Evolutionary conservation across 1,284 basidiomycete species (phyloP).

Genomic region (Apiotrichum sp.): DNA sequence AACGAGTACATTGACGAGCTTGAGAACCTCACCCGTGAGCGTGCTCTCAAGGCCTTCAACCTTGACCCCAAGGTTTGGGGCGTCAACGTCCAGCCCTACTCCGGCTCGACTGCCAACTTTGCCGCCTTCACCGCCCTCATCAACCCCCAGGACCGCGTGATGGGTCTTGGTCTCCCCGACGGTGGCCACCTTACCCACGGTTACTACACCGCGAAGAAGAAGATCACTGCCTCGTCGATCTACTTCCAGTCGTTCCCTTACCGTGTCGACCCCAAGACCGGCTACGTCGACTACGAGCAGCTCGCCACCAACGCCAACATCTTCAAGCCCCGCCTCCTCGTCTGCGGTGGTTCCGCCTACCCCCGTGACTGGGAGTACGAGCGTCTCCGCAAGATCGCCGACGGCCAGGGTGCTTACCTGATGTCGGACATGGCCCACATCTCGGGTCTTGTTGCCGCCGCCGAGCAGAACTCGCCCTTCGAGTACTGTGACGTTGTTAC

Average conservation of each 20-base stretch:
- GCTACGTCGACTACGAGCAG: slow-evolving; percentile 84
- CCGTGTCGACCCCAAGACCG: slow-evolving; percentile 72
- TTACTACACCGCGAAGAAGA: slow-evolving; percentile 99
- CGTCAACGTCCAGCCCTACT: slow-evolving; percentile 99
- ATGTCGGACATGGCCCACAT: slow-evolving; percentile 98
- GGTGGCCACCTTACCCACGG: slow-evolving; percentile 98
- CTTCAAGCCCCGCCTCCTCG: slow-evolving; percentile 93
- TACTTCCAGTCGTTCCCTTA: slow-evolving; percentile 99
- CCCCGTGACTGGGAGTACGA: slow-evolving; percentile 97
- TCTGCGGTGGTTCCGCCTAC: slow-evolving; percentile 98
- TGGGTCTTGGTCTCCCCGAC: slow-evolving; percentile 98
- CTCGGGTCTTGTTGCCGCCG: slow-evolving; percentile 88
- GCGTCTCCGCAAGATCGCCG: slow-evolving; percentile 71
- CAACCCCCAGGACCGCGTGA: slow-evolving; percentile 95
- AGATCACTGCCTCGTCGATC: slow-evolving; percentile 99
- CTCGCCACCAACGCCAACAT: slow-evolving; percentile 84
- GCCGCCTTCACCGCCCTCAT: slow-evolving; percentile 94
- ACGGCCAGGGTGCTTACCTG: slow-evolving; percentile 84
- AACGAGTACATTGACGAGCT: slow-evolving; percentile 97
- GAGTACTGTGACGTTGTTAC: slow-evolving; percentile 96
- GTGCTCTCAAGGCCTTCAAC: slow-evolving; percentile 93
- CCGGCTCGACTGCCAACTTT: slow-evolving; percentile 91
- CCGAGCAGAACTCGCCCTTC: slow-evolving; percentile 89
- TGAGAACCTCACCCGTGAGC: slow-evolving; percentile 88
- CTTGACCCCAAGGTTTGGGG: slow-evolving; percentile 85